Base-by-base conservation (phyloP, 306 rosid genomes). In the Parietaria judaica region DNA sequence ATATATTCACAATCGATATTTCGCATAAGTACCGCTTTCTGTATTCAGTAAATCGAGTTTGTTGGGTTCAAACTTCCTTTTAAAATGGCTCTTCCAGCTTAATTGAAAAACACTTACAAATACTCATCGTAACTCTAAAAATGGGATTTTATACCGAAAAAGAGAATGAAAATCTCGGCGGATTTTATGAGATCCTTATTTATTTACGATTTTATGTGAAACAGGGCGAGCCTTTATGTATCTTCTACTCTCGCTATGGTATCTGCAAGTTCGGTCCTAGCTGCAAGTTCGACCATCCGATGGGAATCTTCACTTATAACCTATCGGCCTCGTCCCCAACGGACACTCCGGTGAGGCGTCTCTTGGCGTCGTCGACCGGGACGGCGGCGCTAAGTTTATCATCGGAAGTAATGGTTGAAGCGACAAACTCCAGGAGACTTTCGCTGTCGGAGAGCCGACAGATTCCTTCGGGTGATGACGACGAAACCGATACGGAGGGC, bases 221-320 rank as follows among this genome's bases (percentile, higher is more conserved):
- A 56, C 89, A 88, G 98, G 98, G 86, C 71, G 90, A 92, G 64
- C 96, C 96, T 64, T 61, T 88, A 70, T 92, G 98, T 83, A 89
- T 86, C 73, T 86, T 88, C 77, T 92, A 92, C 70, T 88, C 95
- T 23, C 98, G 96, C 59, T 92, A 92, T 70, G 98, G 96, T 58
- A 92, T 88, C 72, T 92, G 98, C 81, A 92, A 92, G 83, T 92
- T 92, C 47, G 98, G 98, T 36, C 98, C 98, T 35, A 88, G 96
- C 74, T 92, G 98, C 88, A 92, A 92, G 87, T 92, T 92, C 74
- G 94, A 88, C 69, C 98, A 92, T 56, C 98, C 98, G 50, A 88
- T 88, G 95, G 92, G 86, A 75, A 80, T 88, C 79, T 85, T 88
- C 72, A 53, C 96, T 15, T 87, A 85, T 67, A 83, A 85, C 73